phyloP scores from a whole-genome alignment of 2,329 filamentous ascomycete species.

The Stemphylium lycopersici region DNA sequence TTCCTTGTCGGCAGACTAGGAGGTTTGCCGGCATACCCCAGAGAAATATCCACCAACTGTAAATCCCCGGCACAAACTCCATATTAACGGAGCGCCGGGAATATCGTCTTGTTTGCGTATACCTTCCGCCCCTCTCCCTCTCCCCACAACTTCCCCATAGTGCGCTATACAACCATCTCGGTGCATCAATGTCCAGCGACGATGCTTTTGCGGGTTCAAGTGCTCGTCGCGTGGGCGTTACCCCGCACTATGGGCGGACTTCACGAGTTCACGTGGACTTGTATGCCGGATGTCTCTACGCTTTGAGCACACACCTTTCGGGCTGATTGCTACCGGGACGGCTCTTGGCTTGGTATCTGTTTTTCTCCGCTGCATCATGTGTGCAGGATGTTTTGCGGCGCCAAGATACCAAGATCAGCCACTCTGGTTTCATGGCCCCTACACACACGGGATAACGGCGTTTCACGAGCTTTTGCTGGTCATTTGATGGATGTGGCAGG shows the following conservation, averaged over 20 bases:
- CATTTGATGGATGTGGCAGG: no score
- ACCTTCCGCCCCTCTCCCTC: no score
- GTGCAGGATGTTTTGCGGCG: not conserved
- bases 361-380: conserved; percentile 4
- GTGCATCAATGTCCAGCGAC: not conserved
- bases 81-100: not conserved
- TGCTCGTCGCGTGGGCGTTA: conserved; percentile 1
- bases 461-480: no score
- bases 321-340: no score
- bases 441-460: no score
- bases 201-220: not conserved
- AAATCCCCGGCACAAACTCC: no score
- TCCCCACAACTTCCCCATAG: no score
- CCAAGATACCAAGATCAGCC: conserved; percentile 4
- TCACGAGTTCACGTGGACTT: no score
- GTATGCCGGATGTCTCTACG: no score
- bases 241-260: not conserved
- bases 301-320: no score
- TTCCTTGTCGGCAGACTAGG: not conserved
- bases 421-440: no score
- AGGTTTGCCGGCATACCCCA: not conserved
- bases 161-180: not conserved
- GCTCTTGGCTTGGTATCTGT: no score
- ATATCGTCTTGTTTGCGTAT: not conserved
- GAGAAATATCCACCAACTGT: not conserved